Evolutionary conservation across 208 protist genomes (phyloP).

Genomic region (Tritrichomonas musculus): DNA sequence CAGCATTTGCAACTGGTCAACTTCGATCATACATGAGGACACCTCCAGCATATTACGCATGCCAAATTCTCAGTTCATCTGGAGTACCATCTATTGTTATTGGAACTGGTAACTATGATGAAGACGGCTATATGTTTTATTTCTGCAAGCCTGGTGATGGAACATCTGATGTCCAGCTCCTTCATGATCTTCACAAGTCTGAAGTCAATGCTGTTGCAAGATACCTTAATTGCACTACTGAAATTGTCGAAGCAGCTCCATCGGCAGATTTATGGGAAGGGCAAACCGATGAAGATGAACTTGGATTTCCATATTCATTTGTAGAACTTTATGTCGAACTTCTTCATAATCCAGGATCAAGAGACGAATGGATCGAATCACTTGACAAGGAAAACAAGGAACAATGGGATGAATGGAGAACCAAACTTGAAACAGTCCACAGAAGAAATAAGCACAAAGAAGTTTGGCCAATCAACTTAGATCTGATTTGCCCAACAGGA

Average conservation of each 20-base stretch:
- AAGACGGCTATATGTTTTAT: slow-evolving; percentile 3
- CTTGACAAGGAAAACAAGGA: neutral
- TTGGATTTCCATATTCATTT: neutral
- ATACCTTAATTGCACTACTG: neutral
- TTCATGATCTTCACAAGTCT: slow-evolving; percentile 27
- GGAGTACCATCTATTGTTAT: neutral
- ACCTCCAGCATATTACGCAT: neutral
- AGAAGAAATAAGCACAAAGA: neutral
- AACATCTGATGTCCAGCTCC: slow-evolving; percentile 6
- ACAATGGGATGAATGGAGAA: neutral
- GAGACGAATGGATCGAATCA: neutral
- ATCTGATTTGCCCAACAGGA: slow-evolving; percentile 23
- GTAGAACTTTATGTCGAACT: neutral
- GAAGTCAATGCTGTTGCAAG: neutral
- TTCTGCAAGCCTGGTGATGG: slow-evolving; percentile 32
- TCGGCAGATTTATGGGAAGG: slow-evolving; percentile 23
- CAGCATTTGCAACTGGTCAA: neutral
- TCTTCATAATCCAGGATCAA: neutral
- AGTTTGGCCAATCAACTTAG: slow-evolving; percentile 19
- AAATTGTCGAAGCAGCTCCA: neutral
- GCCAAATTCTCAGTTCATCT: neutral
- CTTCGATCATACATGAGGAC: neutral
- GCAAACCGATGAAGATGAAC: slow-evolving; percentile 31
- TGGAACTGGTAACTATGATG: slow-evolving; percentile 30
- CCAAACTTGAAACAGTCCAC: neutral